Percentiles rank a stretch among this genome's conserved stretches.
Conservation (phyloP, 805 yeast species). For the Blastobotrys americana region DNA sequence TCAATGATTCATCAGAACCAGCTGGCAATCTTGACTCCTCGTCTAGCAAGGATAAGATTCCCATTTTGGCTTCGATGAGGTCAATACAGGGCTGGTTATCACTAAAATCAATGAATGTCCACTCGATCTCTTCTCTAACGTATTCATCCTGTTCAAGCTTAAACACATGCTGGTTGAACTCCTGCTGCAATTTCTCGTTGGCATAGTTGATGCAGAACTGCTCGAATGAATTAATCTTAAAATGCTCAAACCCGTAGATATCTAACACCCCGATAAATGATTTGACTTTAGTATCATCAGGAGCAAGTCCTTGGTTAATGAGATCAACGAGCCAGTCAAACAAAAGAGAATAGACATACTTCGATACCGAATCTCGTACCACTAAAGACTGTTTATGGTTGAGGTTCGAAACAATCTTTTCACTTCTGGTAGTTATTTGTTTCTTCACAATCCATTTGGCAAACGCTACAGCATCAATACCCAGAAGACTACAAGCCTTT, state of each 20-base stretch:
- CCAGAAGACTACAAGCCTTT: slow-evolving; percentile 77
- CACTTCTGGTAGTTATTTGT: slow-evolving; percentile 87
- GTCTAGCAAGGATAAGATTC: slow-evolving; percentile 80
- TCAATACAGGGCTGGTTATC: slow-evolving; percentile 97
- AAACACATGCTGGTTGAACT: slow-evolving; percentile 94
- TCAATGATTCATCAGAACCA: slow-evolving; percentile 89
- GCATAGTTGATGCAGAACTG: slow-evolving; percentile 97
- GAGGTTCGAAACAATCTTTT: slow-evolving; percentile 79
- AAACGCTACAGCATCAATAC: slow-evolving; percentile 63
- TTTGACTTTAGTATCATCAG: slow-evolving; percentile 52
- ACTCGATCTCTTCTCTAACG: slow-evolving; percentile 82
- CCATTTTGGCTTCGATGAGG: slow-evolving; percentile 81
- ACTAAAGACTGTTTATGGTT: slow-evolving; percentile 79
- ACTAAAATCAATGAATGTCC: slow-evolving; percentile 93
- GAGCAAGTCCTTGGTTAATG: slow-evolving; percentile 75
- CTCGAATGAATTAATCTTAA: slow-evolving; percentile 88
- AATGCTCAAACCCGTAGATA: slow-evolving; percentile 96
- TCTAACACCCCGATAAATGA: slow-evolving; percentile 93
- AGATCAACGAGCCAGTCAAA: slow-evolving; percentile 92
- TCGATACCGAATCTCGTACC: slow-evolving; percentile 95
- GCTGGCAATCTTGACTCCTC: slow-evolving; percentile 94
- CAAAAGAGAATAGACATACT: slow-evolving; percentile 82
- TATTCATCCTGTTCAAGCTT: slow-evolving; percentile 96
- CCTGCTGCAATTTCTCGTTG: slow-evolving; percentile 94
- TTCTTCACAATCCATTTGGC: slow-evolving; percentile 90